Conservation (phyloP, 805 yeast genomes). For the Debaryomyces maramus region DNA sequence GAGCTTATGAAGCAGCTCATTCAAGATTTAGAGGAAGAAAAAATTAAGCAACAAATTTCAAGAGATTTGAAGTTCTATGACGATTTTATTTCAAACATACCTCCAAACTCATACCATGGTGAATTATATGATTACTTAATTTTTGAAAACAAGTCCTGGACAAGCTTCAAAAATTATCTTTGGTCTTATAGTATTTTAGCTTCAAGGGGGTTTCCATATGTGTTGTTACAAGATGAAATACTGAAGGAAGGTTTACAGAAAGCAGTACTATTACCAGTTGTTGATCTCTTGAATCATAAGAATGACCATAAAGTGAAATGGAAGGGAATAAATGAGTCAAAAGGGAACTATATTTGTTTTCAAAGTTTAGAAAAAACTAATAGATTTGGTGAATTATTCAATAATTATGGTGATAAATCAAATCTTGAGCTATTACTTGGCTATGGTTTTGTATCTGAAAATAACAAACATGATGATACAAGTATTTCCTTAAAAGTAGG, state of each 20-base stretch:
- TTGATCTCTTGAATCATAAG: constrained; percentile 9
- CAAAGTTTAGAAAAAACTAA: background rate
- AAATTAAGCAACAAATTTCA: background rate
- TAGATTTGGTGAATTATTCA: constrained; percentile 5
- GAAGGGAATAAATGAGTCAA: background rate
- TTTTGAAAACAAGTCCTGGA: constrained; percentile 3
- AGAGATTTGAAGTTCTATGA: constrained; percentile 3
- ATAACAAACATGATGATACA: constrained; percentile 6
- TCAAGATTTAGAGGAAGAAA: background rate
- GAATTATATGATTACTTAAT: constrained; percentile 2
- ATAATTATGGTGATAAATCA: constrained; percentile 9
- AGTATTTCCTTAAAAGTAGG: constrained; percentile 6
- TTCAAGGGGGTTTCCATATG: constrained; percentile 10
- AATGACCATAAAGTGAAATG: constrained; percentile 5
- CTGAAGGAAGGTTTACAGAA: constrained; percentile 1
- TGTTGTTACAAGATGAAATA: constrained; percentile 1
- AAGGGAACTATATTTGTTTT: background rate
- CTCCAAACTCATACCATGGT: background rate
- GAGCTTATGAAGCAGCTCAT: background rate
- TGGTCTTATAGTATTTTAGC: constrained; percentile 9
- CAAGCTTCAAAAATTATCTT: constrained; percentile 7
- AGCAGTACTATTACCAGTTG: constrained; percentile 6
- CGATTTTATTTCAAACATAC: background rate
- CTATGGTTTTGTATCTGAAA: constrained; percentile 8
- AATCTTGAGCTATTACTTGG: constrained; percentile 7